These are phyloP conservation scores for Symbiodinium natans DNA, from an alignment of 73 alveolate genomes.

Conservation along the genomic window DNA sequence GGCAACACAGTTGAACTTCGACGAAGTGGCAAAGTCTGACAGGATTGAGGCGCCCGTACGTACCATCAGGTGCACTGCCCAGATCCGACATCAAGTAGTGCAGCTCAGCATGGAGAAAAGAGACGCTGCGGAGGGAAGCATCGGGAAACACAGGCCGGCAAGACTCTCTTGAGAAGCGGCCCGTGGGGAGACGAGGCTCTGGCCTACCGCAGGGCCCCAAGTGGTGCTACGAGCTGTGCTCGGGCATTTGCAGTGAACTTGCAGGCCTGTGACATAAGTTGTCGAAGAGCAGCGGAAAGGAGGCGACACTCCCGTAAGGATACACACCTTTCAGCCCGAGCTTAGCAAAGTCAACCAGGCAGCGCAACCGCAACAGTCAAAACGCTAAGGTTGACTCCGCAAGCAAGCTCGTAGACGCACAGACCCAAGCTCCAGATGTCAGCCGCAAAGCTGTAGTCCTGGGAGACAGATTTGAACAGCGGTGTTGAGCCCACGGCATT, in stretches of 20 bases:
- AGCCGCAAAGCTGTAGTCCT: conserved; percentile 73
- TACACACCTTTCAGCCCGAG: conserved; percentile 36
- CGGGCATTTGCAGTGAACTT: not conserved
- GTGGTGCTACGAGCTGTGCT: too few relatives aligned
- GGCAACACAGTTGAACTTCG: conserved; percentile 37
- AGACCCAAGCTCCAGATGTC: conserved; percentile 81
- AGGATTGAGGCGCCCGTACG: not conserved
- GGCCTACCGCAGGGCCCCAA: conserved; percentile 55
- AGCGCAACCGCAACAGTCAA: not conserved
- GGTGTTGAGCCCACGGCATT: too few relatives aligned
- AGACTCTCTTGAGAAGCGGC: conserved; percentile 37
- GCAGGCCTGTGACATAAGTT: conserved; percentile 28
- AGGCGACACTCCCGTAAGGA: conserved; percentile 68
- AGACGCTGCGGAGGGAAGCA: not conserved
- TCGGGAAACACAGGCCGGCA: not conserved
- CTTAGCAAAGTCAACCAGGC: not conserved
- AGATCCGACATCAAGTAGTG: not conserved
- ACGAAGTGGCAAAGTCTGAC: conserved; percentile 76
- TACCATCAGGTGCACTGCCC: not conserved
- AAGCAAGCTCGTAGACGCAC: conserved; percentile 89
- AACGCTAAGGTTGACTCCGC: not conserved
- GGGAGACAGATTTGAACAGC: not conserved
- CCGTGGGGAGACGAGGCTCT: conserved; percentile 48
- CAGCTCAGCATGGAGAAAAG: not conserved
- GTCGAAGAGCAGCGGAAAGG: conserved; percentile 74